These are phyloP conservation scores for Penicillium sp. DNA, from an alignment of 2,329 filamentous ascomycete species.

Conservation along the genomic window DNA sequence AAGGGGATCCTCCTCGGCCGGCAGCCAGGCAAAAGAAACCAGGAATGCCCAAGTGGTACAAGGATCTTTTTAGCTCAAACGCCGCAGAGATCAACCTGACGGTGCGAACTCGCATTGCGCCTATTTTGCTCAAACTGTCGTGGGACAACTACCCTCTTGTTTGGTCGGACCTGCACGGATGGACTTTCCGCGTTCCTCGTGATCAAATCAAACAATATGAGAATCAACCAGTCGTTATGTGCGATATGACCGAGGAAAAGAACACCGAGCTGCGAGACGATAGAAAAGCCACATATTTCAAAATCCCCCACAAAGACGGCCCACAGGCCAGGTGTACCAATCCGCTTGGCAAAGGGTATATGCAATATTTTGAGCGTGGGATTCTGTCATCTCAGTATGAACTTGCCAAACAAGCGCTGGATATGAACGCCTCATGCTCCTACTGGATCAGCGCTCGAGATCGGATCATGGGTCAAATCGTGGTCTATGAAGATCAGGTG, in stretches of 20 bases:
- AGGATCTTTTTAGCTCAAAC: slow-evolving; percentile 73
- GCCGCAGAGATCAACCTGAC: slow-evolving; percentile 68
- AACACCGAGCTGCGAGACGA: slow-evolving; percentile 66
- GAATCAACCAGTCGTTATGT: slow-evolving; percentile 68
- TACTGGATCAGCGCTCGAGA: slow-evolving; percentile 98
- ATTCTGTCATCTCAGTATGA: slow-evolving; percentile 80
- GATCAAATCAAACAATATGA: slow-evolving; percentile 63
- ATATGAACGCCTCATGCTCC: slow-evolving; percentile 98
- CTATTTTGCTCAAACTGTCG: slow-evolving; percentile 74
- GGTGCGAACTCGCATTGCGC: slow-evolving; percentile 82
- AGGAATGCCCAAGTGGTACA: slow-evolving; percentile 95
- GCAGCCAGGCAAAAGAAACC: slow-evolving; percentile 86
- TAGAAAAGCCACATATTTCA: slow-evolving; percentile 69
- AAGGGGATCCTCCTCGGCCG: slow-evolving; percentile 72
- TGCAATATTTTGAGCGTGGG: slow-evolving; percentile 86
- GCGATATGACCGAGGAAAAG: slow-evolving; percentile 74
- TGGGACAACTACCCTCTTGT: slow-evolving; percentile 89
- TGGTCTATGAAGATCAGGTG: slow-evolving; percentile 74
- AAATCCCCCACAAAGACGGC: slow-evolving; percentile 94
- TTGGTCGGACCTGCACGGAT: slow-evolving; percentile 91
- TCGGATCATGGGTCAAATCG: slow-evolving; percentile 91
- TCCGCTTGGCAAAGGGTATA: slow-evolving; percentile 86
- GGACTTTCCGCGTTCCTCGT: slow-evolving; percentile 78
- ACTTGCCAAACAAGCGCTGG: slow-evolving; percentile 89
- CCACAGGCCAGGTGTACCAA: slow-evolving; percentile 78